phyloP scores from a whole-genome alignment of 768 basidiomycete species.

The Boletus rufocinnamomeus region DNA sequence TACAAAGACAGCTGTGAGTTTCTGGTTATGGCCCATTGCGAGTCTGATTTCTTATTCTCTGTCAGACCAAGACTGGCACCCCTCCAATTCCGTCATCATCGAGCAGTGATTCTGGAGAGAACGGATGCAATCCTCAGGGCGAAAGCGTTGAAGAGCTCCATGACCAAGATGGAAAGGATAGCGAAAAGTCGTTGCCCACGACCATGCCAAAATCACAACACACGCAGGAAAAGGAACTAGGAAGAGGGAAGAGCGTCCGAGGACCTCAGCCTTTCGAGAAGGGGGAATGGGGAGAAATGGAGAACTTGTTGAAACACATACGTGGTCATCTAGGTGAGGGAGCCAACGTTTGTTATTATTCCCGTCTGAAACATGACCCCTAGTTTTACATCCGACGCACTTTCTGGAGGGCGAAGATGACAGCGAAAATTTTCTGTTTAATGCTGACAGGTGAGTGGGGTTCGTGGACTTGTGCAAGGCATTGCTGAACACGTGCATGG shows the following conservation, averaged over 20 bases:
- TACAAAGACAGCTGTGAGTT: conserved; percentile 63
- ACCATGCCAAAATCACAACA: conserved; percentile 24
- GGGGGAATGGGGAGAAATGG: conserved; percentile 90
- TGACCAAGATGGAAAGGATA: conserved; percentile 22
- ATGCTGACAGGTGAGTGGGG: conserved; percentile 67
- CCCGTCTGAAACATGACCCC: not conserved
- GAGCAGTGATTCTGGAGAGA: conserved; percentile 51
- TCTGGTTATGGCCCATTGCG: not conserved
- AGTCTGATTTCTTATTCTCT: conserved; percentile 6
- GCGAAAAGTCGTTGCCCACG: conserved; percentile 20
- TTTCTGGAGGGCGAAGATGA: conserved; percentile 94
- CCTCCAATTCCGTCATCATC: conserved; percentile 50
- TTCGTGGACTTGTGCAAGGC: not conserved
- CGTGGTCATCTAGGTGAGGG: conserved; percentile 84
- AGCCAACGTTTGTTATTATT: not conserved
- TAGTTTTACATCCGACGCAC: conserved; percentile 80
- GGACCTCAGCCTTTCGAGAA: conserved; percentile 75
- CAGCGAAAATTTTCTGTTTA: conserved; percentile 92
- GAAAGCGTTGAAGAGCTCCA: conserved; percentile 23
- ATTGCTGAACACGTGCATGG: conserved; percentile 7
- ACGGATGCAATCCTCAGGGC: conserved; percentile 12
- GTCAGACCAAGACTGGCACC: conserved; percentile 45
- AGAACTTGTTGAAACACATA: conserved; percentile 69
- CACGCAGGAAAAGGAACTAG: conserved; percentile 40
- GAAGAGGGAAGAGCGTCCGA: conserved; percentile 41